phyloP scores from a whole-genome alignment of 2,329 filamentous ascomycete species.

The Ophiostoma perfectum region DNA sequence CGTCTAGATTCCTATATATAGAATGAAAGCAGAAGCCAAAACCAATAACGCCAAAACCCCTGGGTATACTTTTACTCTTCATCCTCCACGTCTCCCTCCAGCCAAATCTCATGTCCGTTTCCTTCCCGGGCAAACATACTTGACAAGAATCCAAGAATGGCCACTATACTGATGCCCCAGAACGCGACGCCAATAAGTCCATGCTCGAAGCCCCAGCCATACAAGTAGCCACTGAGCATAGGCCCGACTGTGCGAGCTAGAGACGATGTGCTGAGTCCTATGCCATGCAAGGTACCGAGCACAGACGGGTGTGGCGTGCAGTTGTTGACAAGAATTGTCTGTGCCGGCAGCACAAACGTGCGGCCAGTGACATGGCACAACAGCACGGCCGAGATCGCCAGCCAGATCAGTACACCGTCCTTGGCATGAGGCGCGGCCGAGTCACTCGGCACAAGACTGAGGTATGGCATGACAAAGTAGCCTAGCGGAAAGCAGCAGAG shows the following conservation, averaged over 20 bases:
- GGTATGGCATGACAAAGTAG: slow-evolving; percentile 64
- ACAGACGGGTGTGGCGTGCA: slow-evolving; percentile 53
- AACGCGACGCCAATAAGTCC: slow-evolving; percentile 56
- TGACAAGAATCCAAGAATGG: slow-evolving; percentile 44
- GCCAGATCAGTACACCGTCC: slow-evolving; percentile 56
- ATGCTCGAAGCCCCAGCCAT: slow-evolving; percentile 52
- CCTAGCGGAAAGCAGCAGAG: slow-evolving; percentile 65
- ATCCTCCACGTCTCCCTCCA: slow-evolving; percentile 55
- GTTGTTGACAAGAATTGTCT: slow-evolving; percentile 57
- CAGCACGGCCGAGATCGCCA: slow-evolving; percentile 57
- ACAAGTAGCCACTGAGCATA: slow-evolving; percentile 54
- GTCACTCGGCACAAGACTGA: slow-evolving; percentile 60
- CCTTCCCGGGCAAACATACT: slow-evolving; percentile 54
- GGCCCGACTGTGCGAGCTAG: slow-evolving; percentile 56
- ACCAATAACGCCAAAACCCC: not conserved
- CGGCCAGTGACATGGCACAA: slow-evolving; percentile 64
- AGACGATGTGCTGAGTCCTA: slow-evolving; percentile 55
- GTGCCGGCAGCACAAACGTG: slow-evolving; percentile 60
- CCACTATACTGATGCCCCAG: slow-evolving; percentile 50
- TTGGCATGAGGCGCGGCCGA: slow-evolving; percentile 47
- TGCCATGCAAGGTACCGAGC: slow-evolving; percentile 52
- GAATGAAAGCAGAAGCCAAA: not conserved
- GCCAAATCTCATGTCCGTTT: slow-evolving; percentile 59
- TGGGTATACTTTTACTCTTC: slow-evolving; percentile 26
- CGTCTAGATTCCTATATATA: not conserved